Evolutionary conservation across 1,139 yeast species (phyloP), one percentile per base, ranked within the genome.

Genomic region (Yamadazyma atmosphaerica): DNA sequence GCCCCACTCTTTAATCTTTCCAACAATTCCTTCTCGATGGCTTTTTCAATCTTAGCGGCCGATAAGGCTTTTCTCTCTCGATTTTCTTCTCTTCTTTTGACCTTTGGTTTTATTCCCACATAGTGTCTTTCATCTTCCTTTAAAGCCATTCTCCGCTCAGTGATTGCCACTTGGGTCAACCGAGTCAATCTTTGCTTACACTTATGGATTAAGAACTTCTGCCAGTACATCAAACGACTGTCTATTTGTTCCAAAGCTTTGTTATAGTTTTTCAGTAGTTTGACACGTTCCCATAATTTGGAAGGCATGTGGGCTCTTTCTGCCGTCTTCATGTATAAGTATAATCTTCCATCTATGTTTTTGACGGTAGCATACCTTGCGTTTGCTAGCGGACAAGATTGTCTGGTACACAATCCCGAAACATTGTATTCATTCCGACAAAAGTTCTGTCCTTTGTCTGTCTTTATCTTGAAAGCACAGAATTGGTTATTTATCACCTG

Each of bases 1-100:
- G 98, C 98, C 46, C 98, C 98, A 60, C 92, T 83, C 79, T 92
- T 92, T 55, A 92, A 78, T 66, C 98, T 81, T 39, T 90, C 96
- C 55, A 92, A 74, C 50, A 92, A 75, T 65, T 92, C 98, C 68
- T 88, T 88, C 64, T 92, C 98, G 51, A 92, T 92, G 10, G 96
- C 88, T 68, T 88, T 89, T 63, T 92, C 98, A 52, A 92, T 86
- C 72, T 86, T 86, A 24, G 98, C 98, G 15, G 98, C 98, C 11
- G 89, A 88, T 47, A 92, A 72, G 0, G 98, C 98, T 68, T 92
- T 92, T 60, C 98, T 78, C 65, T 92, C 98, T 62, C 98, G 77
- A 46, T 87, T 86, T 55, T 83, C 83, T 66, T 92, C 98, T 65
- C 96, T 82, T 68, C 96, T 80, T 69, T 85, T 86, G 32, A 92